Percentiles rank a stretch among this genome's conserved stretches.
Evolutionary conservation across 805 yeast genomes (phyloP).

Genomic region (Saturnispora halmiae): DNA sequence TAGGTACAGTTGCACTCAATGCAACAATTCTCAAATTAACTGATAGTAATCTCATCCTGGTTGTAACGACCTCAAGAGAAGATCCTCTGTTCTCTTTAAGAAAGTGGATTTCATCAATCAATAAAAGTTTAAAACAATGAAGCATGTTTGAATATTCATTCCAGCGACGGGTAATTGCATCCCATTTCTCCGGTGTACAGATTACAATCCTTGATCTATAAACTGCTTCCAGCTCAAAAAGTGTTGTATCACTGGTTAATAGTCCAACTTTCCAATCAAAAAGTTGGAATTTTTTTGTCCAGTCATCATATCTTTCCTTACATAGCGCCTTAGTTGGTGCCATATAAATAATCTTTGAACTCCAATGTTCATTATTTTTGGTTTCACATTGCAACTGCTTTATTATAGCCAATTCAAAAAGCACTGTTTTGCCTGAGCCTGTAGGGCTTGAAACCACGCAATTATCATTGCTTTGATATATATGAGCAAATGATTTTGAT

Average conservation of each 20-base stretch:
- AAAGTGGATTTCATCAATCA: slow-evolving; percentile 93
- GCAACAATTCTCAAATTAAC: slow-evolving; percentile 87
- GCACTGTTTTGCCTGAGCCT: slow-evolving; percentile 95
- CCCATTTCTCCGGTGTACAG: slow-evolving; percentile 90
- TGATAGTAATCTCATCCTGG: slow-evolving; percentile 88
- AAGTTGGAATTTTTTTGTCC: slow-evolving; percentile 66
- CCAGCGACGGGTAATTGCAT: slow-evolving; percentile 89
- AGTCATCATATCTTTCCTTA: slow-evolving; percentile 90
- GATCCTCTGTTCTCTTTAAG: slow-evolving; percentile 96
- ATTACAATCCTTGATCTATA: slow-evolving; percentile 83
- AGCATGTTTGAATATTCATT: slow-evolving; percentile 79
- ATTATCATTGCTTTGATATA: slow-evolving; percentile 82
- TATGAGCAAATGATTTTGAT: slow-evolving; percentile 80
- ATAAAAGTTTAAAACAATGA: slow-evolving; percentile 69
- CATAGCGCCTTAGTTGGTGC: slow-evolving; percentile 92
- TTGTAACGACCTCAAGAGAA: slow-evolving; percentile 88
- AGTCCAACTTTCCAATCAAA: slow-evolving; percentile 81
- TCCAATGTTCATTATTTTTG: slow-evolving; percentile 62
- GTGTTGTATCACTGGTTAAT: slow-evolving; percentile 89
- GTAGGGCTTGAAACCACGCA: slow-evolving; percentile 96
- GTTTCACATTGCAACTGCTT: slow-evolving; percentile 30
- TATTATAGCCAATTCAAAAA: slow-evolving; percentile 68
- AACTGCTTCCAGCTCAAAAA: slow-evolving; percentile 66
- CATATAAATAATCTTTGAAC: slow-evolving; percentile 81
- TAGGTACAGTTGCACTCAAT: slow-evolving; percentile 86